Base-by-base conservation (phyloP, 2,329 filamentous ascomycete species). In the Aspergillus sp. region DNA sequence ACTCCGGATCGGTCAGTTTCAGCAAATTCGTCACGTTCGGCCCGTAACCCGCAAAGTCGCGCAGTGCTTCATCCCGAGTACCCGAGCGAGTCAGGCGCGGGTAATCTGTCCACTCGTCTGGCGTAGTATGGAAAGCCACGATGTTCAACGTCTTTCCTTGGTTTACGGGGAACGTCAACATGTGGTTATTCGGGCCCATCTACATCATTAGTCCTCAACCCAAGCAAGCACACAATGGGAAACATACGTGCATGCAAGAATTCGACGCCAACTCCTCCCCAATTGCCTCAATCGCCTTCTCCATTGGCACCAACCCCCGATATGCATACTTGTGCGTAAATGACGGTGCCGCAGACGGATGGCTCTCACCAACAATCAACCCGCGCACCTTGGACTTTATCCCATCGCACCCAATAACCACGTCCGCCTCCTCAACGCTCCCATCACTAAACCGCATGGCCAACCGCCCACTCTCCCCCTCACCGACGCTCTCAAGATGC, bases 291-390 rank as follows among this genome's bases (percentile, higher is more conserved):
- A 69, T 58, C 0, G 75, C 74, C 45, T 73, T 63, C 3, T 67
- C 61, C 73, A 79, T 78, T 0, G 75, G 74, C 2, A 79, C 65
- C 20, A 80, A 51, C 0, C 72, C 74, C 3, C 77, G 69, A 53
- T 78, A 80, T 0, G 72, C 76, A 50, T 76, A 77, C 53, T 79
- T 79, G 43, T 74, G 71, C 0, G 72, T 74, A 54, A 76, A 81
- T 2, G 67, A 62, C 0, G 78, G 72, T 13, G 67, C 58, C 1
- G 71, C 66, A 4, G 71, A 69, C 0, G 70, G 70, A 51, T 71
- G 57, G 0, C 69, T 57, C 1, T 62, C 60, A 0, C 71, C 72
- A 0, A 79, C 61, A 2, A 80, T 60, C 5, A 73, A 51, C 32
- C 67, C 52, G 22, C 78, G 65, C 4, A 75, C 70, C 27, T 67